Evolutionary conservation across 805 yeast genomes (phyloP).

Genomic region (Henningerozyma blattae): DNA sequence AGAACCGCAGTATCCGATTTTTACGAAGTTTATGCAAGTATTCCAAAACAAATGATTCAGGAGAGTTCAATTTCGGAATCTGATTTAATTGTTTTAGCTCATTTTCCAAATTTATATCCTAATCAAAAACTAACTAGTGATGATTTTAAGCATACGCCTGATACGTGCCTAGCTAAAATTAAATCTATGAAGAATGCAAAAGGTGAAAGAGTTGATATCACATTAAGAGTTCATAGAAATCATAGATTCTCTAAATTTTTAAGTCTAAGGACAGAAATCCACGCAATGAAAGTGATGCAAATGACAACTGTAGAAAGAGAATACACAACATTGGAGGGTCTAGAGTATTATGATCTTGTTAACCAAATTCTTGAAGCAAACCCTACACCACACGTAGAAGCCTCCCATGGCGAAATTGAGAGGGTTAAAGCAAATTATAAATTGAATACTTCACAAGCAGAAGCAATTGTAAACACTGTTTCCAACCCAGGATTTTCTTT

Average conservation of each 20-base stretch:
- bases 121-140: constrained; percentile 22
- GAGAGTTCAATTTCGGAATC: constrained; percentile 56
- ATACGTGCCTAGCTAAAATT: constrained; percentile 73
- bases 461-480: constrained; percentile 69
- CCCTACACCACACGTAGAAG: constrained; percentile 28
- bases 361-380: constrained; percentile 52
- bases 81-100: constrained; percentile 59
- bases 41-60: constrained; percentile 38
- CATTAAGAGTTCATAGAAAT: constrained; percentile 48
- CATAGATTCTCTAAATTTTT: constrained; percentile 37
- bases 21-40: constrained; percentile 72
- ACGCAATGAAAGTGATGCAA: constrained; percentile 67
- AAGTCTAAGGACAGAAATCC: constrained; percentile 50
- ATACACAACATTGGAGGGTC: constrained; percentile 68
- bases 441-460: constrained; percentile 84
- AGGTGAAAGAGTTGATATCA: constrained; percentile 60
- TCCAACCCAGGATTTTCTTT: constrained; percentile 65
- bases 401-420: constrained; percentile 27
- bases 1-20: constrained; percentile 77
- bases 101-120: constrained; percentile 28
- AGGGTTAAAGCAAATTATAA: constrained; percentile 37
- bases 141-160: constrained; percentile 22
- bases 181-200: constrained; percentile 55
- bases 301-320: constrained; percentile 93
- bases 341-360: constrained; percentile 71